Conservation (phyloP, 192 early-diverging fungal species). For the Coemansia sp. region DNA sequence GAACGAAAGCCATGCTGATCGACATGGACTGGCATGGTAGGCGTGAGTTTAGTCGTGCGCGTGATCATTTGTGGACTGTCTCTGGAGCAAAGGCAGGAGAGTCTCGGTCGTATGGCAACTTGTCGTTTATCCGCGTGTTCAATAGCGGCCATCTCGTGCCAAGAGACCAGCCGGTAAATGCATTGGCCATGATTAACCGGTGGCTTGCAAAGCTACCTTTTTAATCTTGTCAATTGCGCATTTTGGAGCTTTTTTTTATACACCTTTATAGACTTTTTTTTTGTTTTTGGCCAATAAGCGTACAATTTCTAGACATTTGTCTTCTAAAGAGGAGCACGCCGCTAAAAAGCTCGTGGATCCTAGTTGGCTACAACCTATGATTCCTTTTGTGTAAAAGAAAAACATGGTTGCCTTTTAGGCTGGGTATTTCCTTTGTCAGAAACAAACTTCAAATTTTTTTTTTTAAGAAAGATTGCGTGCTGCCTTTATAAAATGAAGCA, state of each 20-base stretch:
- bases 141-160: constrained; percentile 90
- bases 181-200: constrained; percentile 80
- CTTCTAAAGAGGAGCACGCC: background rate
- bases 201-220: constrained; percentile 61
- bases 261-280: background rate
- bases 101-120: constrained; percentile 63
- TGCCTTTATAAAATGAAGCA: background rate
- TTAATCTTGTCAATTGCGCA: background rate
- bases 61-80: constrained; percentile 75
- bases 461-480: background rate
- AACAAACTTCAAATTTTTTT: background rate
- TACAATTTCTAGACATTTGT: background rate
- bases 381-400: background rate
- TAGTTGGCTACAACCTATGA: background rate
- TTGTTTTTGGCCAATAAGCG: background rate
- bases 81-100: constrained; percentile 62
- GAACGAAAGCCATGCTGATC: constrained; percentile 81
- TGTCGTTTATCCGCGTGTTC: constrained; percentile 84
- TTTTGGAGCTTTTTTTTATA: background rate
- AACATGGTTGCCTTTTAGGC: background rate
- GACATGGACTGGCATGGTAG: constrained; percentile 84
- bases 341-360: background rate
- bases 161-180: constrained; percentile 80
- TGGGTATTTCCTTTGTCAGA: background rate
- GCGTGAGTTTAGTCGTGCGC: constrained; percentile 67